These are phyloP conservation scores for Oenanthe sinensis DNA, from an alignment of 129 eudicot genomes.

Conservation along the genomic window DNA sequence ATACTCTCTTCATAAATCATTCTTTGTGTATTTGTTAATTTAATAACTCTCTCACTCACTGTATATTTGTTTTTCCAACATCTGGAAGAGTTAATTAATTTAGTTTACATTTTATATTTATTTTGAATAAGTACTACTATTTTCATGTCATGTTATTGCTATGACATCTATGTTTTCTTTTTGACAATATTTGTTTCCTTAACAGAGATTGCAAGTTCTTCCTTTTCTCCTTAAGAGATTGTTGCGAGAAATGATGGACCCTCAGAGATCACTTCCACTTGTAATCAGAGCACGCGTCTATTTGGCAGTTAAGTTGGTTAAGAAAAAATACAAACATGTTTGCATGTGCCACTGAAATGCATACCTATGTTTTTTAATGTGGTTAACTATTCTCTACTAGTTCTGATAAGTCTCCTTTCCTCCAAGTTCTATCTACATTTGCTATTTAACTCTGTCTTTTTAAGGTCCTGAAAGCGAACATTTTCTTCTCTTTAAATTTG, in stretches of 20 bases:
- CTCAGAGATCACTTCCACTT: conserved; percentile 86
- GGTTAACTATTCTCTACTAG: background rate
- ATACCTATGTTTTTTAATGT: background rate
- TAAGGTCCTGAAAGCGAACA: background rate
- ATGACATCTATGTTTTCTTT: background rate
- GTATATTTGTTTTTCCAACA: background rate
- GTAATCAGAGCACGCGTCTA: conserved; percentile 81
- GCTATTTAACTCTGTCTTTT: background rate
- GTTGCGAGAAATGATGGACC: conserved; percentile 72
- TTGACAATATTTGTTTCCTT: conserved; percentile 15
- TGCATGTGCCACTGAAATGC: background rate
- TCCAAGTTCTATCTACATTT: no score
- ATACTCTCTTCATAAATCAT: background rate
- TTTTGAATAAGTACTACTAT: background rate
- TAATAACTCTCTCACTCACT: background rate
- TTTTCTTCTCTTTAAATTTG: background rate
- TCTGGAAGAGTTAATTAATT: background rate
- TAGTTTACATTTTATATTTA: background rate
- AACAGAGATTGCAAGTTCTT: conserved; percentile 87
- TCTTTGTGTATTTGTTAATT: background rate
- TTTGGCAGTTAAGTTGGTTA: conserved; percentile 79
- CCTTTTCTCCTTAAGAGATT: conserved; percentile 85
- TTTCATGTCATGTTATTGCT: background rate
- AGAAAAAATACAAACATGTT: background rate
- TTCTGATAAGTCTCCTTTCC: background rate